These are phyloP conservation scores for Tolypocladium cylindrosporum DNA, from an alignment of 2,329 filamentous ascomycete genomes.

Conservation along the genomic window DNA sequence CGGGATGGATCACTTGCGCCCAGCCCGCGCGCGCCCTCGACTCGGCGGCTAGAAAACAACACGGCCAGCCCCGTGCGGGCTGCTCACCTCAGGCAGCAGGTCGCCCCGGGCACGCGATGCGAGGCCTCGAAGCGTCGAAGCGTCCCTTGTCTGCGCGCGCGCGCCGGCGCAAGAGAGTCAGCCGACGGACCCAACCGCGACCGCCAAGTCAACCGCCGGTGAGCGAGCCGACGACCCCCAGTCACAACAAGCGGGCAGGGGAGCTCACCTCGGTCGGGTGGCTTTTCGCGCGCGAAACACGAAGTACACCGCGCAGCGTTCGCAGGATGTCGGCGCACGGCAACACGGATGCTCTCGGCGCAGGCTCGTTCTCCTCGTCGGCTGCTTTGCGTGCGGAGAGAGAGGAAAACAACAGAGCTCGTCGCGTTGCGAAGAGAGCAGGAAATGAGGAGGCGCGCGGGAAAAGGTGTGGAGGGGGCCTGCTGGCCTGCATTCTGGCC, in stretches of 20 bases:
- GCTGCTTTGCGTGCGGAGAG: neutral
- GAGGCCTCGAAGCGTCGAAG: neutral
- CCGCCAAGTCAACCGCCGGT: too few species aligned
- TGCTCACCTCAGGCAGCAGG: neutral
- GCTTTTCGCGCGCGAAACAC: too few species aligned
- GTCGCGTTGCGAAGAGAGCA: neutral
- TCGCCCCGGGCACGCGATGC: neutral
- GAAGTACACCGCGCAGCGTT: too few species aligned
- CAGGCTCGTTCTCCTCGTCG: neutral
- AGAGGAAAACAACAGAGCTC: neutral
- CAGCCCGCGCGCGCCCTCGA: neutral
- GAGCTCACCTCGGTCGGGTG: neutral
- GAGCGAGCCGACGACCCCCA: neutral
- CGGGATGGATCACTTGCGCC: neutral
- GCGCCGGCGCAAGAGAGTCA: neutral
- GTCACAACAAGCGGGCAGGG: neutral
- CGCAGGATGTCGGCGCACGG: neutral
- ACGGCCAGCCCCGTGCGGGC: neutral
- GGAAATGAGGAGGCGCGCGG: neutral
- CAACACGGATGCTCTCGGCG: neutral
- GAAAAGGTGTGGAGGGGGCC: neutral
- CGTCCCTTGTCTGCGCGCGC: neutral
- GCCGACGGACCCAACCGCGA: neutral
- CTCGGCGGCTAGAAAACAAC: neutral
- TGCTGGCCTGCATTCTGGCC: neutral